Conservation (phyloP, 345 rosid species). For the Ceriops zippeliana region DNA sequence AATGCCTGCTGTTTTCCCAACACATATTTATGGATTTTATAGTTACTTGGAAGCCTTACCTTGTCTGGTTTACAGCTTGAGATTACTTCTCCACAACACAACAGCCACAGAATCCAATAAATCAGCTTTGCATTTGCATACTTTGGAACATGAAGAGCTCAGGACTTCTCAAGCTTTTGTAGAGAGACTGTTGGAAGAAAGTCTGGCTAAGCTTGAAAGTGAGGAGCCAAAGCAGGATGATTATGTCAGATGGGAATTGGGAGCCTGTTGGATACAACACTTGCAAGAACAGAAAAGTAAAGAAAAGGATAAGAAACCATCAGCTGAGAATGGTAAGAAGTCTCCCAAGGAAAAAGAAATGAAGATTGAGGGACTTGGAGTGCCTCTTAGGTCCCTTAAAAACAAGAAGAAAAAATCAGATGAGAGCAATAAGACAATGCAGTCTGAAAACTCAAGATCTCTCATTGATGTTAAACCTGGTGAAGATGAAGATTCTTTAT, state of each 20-base stretch:
- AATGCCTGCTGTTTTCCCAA: background rate
- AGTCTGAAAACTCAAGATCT: slow-evolving; percentile 37
- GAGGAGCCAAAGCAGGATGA: slow-evolving; percentile 47
- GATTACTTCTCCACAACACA: slow-evolving; percentile 71
- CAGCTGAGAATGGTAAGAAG: slow-evolving; percentile 59
- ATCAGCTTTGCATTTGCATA: slow-evolving; percentile 37
- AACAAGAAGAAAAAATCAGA: slow-evolving; percentile 67
- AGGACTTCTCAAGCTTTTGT: slow-evolving; percentile 54
- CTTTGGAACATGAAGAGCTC: slow-evolving; percentile 55
- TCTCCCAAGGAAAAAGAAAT: slow-evolving; percentile 40
- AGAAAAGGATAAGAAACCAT: slow-evolving; percentile 74
- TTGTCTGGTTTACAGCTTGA: slow-evolving; percentile 53
- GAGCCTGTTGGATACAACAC: slow-evolving; percentile 99
- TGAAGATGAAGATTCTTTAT: slow-evolving; percentile 37
- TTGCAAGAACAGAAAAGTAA: slow-evolving; percentile 86
- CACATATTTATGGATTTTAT: background rate
- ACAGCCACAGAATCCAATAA: slow-evolving; percentile 49
- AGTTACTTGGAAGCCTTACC: slow-evolving; percentile 12
- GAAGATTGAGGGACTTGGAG: slow-evolving; percentile 97
- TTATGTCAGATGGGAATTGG: slow-evolving; percentile 95
- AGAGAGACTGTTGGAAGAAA: slow-evolving; percentile 71
- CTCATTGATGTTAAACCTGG: slow-evolving; percentile 33
- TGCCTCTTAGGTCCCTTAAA: slow-evolving; percentile 83
- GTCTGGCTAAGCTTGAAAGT: slow-evolving; percentile 75
- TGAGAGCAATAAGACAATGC: slow-evolving; percentile 36